Evolutionary conservation across 2,329 filamentous ascomycete species (phyloP).

Genomic region (Pseudopithomyces maydicus): DNA sequence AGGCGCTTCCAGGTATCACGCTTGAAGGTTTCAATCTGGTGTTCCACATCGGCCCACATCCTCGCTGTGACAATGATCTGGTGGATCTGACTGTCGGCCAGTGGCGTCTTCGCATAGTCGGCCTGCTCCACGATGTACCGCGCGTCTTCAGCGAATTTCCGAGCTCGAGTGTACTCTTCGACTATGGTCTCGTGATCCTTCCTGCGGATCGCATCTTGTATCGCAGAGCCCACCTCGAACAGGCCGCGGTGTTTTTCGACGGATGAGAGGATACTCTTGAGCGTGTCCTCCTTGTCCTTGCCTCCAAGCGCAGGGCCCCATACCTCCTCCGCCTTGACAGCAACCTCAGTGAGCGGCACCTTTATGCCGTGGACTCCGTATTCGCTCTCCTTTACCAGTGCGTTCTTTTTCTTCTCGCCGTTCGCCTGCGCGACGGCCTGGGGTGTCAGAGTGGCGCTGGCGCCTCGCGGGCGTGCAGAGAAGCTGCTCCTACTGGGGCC

Average conservation of each 20-base stretch:
- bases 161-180: slow-evolving; percentile 84
- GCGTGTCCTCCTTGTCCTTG: slow-evolving; percentile 84
- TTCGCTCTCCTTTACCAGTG: slow-evolving; percentile 81
- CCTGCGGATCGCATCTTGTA: slow-evolving; percentile 85
- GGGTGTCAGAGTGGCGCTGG: slow-evolving; percentile 31
- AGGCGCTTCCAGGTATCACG: slow-evolving; percentile 86
- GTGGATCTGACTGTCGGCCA: slow-evolving; percentile 81
- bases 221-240: slow-evolving; percentile 76
- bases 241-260: slow-evolving; percentile 81
- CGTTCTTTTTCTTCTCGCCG: slow-evolving; percentile 78
- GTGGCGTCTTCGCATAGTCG: slow-evolving; percentile 55
- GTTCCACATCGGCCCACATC: slow-evolving; percentile 94
- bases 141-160: slow-evolving; percentile 79
- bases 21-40: slow-evolving; percentile 86
- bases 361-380: slow-evolving; percentile 67
- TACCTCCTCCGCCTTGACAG: slow-evolving; percentile 92
- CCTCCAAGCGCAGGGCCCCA: slow-evolving; percentile 95
- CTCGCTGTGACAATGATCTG: slow-evolving; percentile 85
- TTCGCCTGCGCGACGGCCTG: slow-evolving; percentile 38
- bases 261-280: slow-evolving; percentile 76
- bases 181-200: slow-evolving; percentile 89
- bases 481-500: slow-evolving; percentile 69
- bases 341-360: slow-evolving; percentile 82
- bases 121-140: slow-evolving; percentile 66
- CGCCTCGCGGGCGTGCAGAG: slow-evolving; percentile 53